phyloP scores from a whole-genome alignment of 805 yeast genomes.

The Barnettozyma pratensis region DNA sequence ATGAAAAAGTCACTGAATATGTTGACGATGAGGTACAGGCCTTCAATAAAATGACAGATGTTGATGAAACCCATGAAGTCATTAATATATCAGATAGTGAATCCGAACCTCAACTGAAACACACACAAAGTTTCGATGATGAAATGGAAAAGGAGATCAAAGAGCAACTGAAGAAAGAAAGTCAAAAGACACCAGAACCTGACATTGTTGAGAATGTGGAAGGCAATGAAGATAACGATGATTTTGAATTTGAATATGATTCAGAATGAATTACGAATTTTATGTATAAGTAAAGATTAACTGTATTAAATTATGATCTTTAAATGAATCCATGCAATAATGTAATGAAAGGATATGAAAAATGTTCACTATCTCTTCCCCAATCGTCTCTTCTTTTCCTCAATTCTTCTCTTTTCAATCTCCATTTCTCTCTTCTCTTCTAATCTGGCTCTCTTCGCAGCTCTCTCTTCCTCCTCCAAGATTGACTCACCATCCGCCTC shows the following conservation, averaged over 20 bases:
- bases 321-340: not conserved
- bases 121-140: constrained; percentile 1
- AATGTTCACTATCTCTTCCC: constrained; percentile 9
- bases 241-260: constrained; percentile 38
- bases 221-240: constrained; percentile 30
- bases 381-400: constrained; percentile 42
- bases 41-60: not conserved
- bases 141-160: constrained; percentile 7
- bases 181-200: not conserved
- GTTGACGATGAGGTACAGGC: constrained; percentile 23
- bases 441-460: constrained; percentile 59
- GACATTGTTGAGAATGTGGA: constrained; percentile 10
- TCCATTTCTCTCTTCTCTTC: constrained; percentile 76
- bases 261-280: constrained; percentile 16
- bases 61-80: not conserved
- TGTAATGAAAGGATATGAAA: too few relatives aligned
- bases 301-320: not conserved
- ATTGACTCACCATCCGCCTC: constrained; percentile 93
- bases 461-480: constrained; percentile 71
- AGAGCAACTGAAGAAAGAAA: constrained; percentile 6
- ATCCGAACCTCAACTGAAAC: not conserved
- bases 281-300: not conserved
- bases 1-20: constrained; percentile 24
- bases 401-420: constrained; percentile 45
- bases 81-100: not conserved